Base-by-base conservation (phyloP, 2,329 filamentous ascomycete species). In the Xylogone sp. region DNA sequence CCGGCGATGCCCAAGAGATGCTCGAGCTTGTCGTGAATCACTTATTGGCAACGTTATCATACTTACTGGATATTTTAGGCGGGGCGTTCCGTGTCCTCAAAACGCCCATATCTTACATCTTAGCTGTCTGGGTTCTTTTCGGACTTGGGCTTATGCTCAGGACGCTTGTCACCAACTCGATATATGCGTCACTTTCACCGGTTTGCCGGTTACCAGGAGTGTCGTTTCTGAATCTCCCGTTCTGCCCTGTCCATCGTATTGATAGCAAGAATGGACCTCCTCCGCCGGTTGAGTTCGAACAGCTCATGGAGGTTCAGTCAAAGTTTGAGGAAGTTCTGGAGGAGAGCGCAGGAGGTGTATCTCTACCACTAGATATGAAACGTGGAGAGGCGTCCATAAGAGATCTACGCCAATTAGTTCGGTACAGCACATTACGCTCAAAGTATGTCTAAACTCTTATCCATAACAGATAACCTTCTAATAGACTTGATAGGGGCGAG, bases 291-390 rank as follows among this genome's bases (percentile, higher is more conserved):
- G 84, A 91, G 61, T 93, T 93, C 58, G 84, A 90, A 56, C 80
- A 85, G 45, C 76, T 95, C 20, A 87, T 94, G 75, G 76, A 76
- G 18, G 81, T 87, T 1, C 89, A 95, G 67, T 75, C 80, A n/a
- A 78, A 84, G 22, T 90, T 95, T 51, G 88, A 91, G 67, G 81
- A 87, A 52, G 83, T 94, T 1, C 70, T 94, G 3, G 81, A 88
- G 58, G 81, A 83, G 53, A 83, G 82, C 16, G 79, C 82, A 1
- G 77, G 83, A 20, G 82, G 84, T 1, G 81, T 84, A 1, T 82
- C 82, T 1, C 70, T 94, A 2, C 88, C 88, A 0, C 75, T 88
- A 59, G 86, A 90, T 59, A 91, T 94, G 83, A 92, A 90, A 71
- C 79, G 83, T 9, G 84, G 85, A 2, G 88, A 93, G 67, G 75